Conservation (phyloP, 345 rosid genomes). For the Linum lewisii region DNA sequence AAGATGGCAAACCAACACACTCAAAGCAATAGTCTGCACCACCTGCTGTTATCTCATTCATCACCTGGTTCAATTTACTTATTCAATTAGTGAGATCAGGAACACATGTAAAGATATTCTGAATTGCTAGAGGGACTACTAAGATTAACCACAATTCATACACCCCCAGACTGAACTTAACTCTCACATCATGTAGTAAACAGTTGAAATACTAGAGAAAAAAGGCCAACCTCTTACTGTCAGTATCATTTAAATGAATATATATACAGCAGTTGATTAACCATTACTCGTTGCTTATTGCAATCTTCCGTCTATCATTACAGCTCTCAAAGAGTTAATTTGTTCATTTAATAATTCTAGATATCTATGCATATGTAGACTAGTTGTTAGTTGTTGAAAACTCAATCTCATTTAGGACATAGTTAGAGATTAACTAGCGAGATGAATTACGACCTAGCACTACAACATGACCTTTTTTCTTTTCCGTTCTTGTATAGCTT, state of each 20-base stretch:
- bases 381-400: neutral
- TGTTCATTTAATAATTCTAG: neutral
- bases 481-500: neutral
- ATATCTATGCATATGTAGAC: no score
- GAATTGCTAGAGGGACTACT: neutral
- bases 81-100: neutral
- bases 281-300: neutral
- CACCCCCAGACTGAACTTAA: no score
- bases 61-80: slow-evolving; percentile 24
- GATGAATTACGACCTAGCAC: no score
- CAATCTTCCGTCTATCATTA: neutral
- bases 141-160: neutral
- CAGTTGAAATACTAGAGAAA: neutral
- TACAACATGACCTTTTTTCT: neutral
- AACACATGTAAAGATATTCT: neutral
- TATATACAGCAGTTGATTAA: neutral
- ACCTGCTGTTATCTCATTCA: slow-evolving; percentile 63
- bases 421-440: neutral
- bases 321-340: neutral
- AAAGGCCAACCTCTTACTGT: no score
- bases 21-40: slow-evolving; percentile 88
- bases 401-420: neutral
- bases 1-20: slow-evolving; percentile 48
- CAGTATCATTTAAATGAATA: neutral
- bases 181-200: no score